Evolutionary conservation across 352 stramenopile species (phyloP).

Genomic region (Phytophthora foliorum): DNA sequence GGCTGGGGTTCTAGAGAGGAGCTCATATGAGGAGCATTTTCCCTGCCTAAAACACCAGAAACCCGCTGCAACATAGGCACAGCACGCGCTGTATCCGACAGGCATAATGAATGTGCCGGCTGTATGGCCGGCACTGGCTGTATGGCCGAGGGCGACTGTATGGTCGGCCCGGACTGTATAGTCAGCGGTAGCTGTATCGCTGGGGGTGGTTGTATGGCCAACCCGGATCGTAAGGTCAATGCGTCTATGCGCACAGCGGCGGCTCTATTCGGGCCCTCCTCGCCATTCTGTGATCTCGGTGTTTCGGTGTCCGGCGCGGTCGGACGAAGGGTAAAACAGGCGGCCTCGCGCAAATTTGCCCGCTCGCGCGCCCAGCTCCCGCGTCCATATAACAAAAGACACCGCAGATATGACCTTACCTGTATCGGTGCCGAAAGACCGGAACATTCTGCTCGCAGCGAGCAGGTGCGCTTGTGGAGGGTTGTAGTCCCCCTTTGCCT

Average conservation of each 20-base stretch:
- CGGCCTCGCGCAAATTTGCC: not conserved
- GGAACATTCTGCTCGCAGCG: conserved; percentile 17
- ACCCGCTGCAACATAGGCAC: no score
- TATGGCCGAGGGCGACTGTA: conserved; percentile 17
- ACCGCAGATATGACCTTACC: conserved; percentile 22
- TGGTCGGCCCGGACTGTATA: conserved; percentile 17
- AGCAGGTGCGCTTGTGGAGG: conserved; percentile 23
- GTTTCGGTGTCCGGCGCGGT: not conserved
- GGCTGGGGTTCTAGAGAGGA: no score
- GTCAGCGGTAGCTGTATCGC: conserved; percentile 6
- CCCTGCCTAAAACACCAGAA: no score
- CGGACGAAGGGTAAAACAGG: not conserved
- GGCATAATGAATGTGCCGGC: no score
- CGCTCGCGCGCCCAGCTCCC: conserved; percentile 10
- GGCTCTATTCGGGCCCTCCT: not conserved
- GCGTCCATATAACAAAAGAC: conserved; percentile 23
- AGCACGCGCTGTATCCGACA: no score
- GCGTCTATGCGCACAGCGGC: not conserved
- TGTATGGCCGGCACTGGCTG: conserved; percentile 16
- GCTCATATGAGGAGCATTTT: no score
- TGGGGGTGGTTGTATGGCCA: not conserved
- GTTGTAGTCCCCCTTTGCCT: conserved; percentile 27
- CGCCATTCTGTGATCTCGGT: not conserved
- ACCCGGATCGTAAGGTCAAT: not conserved
- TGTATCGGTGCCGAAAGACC: conserved; percentile 1